Conservation (phyloP, 2,329 filamentous ascomycete genomes). For the Phialemonium atrogriseum region DNA sequence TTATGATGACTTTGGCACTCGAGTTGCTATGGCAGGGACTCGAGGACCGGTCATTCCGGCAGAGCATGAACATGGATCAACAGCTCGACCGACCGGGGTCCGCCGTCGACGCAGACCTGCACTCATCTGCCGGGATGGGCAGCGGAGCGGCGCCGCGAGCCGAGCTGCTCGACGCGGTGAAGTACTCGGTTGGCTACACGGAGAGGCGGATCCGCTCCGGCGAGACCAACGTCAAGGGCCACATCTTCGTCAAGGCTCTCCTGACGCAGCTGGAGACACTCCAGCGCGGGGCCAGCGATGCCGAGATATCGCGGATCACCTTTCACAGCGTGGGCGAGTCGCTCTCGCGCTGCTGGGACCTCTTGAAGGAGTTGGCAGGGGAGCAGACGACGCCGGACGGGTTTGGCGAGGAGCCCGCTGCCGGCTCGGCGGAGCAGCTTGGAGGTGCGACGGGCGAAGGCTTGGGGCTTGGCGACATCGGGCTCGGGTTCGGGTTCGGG, state of each 20-base stretch:
- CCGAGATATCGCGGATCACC: constrained; percentile 22
- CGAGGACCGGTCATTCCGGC: constrained; percentile 25
- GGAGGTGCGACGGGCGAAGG: constrained; percentile 5
- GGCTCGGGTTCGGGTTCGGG: constrained; percentile 7
- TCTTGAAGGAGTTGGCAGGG: constrained; percentile 25
- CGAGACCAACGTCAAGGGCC: constrained; percentile 34
- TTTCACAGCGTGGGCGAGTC: constrained; percentile 17
- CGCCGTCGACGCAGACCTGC: constrained; percentile 12
- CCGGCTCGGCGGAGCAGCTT: constrained; percentile 4
- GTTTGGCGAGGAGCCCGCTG: constrained; percentile 1
- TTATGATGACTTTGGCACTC: constrained; percentile 31
- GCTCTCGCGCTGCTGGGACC: constrained; percentile 18
- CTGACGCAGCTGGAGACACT: constrained; percentile 26
- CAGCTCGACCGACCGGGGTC: constrained; percentile 17
- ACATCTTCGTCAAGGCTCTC: constrained; percentile 24
- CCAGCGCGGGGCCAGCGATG: constrained; percentile 12
- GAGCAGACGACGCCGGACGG: constrained; percentile 6
- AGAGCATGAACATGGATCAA: constrained; percentile 12
- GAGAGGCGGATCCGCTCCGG: constrained; percentile 28
- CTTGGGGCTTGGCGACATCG: constrained; percentile 6
- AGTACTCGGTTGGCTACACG: constrained; percentile 20
- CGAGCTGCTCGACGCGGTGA: constrained; percentile 23
- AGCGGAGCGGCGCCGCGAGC: constrained; percentile 18
- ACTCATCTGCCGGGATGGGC: constrained; percentile 8
- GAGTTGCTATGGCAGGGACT: constrained; percentile 38